Evolutionary conservation across 768 basidiomycete genomes (phyloP).

Genomic region (Leccinum disarticulatum): DNA sequence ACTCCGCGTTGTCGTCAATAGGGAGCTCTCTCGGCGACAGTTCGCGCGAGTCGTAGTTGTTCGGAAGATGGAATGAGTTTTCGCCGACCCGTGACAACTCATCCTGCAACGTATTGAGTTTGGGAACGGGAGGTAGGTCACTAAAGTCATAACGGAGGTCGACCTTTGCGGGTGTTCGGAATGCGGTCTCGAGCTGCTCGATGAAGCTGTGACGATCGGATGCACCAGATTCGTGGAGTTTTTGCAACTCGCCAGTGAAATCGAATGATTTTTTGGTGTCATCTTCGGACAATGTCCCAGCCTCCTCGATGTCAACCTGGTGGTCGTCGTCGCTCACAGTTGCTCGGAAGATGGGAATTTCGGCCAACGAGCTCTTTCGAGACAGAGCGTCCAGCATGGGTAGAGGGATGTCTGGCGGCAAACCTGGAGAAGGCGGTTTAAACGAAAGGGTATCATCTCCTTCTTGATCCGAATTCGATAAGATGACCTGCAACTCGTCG

Average conservation of each 20-base stretch:
- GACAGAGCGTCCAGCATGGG: slow-evolving; percentile 25
- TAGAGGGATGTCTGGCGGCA: slow-evolving; percentile 43
- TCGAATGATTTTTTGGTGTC: slow-evolving; percentile 82
- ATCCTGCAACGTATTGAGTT: slow-evolving; percentile 39
- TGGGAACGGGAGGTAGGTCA: slow-evolving; percentile 53
- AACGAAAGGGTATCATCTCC: slow-evolving; percentile 44
- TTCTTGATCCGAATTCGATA: slow-evolving; percentile 43
- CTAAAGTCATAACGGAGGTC: slow-evolving; percentile 52
- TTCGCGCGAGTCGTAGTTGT: slow-evolving; percentile 17
- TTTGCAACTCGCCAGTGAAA: slow-evolving; percentile 76
- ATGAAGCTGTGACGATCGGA: slow-evolving; percentile 75
- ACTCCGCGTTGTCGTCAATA: slow-evolving; percentile 32
- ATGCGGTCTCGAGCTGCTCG: slow-evolving; percentile 78
- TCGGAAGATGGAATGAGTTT: slow-evolving; percentile 20
- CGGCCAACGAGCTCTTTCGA: slow-evolving; percentile 16
- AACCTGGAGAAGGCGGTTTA: slow-evolving; percentile 38
- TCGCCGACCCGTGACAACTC: slow-evolving; percentile 27
- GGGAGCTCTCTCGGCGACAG: slow-evolving; percentile 18
- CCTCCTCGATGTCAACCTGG: slow-evolving; percentile 42
- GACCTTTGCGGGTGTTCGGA: slow-evolving; percentile 72
- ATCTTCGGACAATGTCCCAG: slow-evolving; percentile 48
- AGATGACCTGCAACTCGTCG: slow-evolving; percentile 66
- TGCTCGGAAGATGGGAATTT: slow-evolving; percentile 43
- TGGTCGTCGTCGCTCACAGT: slow-evolving; percentile 45
- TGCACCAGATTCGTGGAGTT: slow-evolving; percentile 66